Evolutionary conservation across 192 early-diverging fungal genomes (phyloP).

Genomic region (Coemansia sp.): DNA sequence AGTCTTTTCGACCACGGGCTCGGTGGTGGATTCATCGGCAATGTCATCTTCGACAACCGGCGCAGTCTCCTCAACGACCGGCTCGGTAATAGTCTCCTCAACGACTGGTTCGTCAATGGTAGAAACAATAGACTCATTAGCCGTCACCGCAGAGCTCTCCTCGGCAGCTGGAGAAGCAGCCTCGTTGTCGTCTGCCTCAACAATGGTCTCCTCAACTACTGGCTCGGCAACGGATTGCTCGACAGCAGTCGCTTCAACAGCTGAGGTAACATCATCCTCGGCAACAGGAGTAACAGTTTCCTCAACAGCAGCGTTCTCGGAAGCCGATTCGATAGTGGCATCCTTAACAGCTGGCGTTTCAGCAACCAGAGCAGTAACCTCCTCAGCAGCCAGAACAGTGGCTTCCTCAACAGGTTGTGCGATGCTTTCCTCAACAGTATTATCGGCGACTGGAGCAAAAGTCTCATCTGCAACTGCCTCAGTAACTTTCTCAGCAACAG

Average conservation of each 20-base stretch:
- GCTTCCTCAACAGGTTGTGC: neutral
- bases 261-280: neutral
- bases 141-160: too few species aligned
- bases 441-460: neutral
- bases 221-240: neutral
- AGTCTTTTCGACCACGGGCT: neutral
- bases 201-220: neutral
- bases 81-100: neutral
- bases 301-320: neutral
- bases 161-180: too few species aligned
- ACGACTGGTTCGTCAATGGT: conserved; percentile 3
- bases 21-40: conserved; percentile 1
- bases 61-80: neutral
- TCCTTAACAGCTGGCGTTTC: neutral
- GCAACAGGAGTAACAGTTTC: neutral
- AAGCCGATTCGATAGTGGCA: too few species aligned
- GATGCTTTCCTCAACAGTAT: neutral
- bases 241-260: neutral
- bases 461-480: neutral
- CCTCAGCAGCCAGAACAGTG: neutral
- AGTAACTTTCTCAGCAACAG: neutral
- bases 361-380: neutral
- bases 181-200: neutral
- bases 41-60: neutral
- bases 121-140: neutral